phyloP scores from a whole-genome alignment of 2,329 filamentous ascomycete species.

The Clonostachys byssicola region DNA sequence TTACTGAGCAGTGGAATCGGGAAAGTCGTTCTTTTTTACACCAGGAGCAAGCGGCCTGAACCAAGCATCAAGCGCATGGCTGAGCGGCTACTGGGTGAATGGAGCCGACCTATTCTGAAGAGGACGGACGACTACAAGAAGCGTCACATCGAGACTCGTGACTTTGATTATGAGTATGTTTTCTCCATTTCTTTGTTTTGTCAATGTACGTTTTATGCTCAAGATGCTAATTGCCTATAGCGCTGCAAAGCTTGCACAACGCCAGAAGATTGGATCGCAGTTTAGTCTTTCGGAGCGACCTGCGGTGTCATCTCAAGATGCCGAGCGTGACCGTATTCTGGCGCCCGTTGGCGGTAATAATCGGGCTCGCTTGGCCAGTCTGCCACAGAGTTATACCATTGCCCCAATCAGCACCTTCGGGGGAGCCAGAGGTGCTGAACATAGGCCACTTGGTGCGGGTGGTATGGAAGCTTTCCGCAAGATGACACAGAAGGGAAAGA shows the following conservation, averaged over 20 bases:
- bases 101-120: conserved; percentile 92
- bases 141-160: conserved; percentile 60
- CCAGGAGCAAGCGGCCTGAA: conserved; percentile 88
- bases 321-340: conserved; percentile 54
- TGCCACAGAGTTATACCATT: conserved; percentile 55
- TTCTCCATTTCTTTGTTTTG: background rate
- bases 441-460: conserved; percentile 57
- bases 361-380: conserved; percentile 49
- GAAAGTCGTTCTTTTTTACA: conserved; percentile 96
- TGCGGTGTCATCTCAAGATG: conserved; percentile 34
- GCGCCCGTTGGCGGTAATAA: conserved; percentile 51
- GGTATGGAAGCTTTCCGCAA: conserved; percentile 62
- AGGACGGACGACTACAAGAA: conserved; percentile 94
- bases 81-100: conserved; percentile 87
- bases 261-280: conserved; percentile 40
- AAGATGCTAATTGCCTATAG: conserved; percentile 18
- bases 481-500: conserved; percentile 62
- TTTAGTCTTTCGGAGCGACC: conserved; percentile 47
- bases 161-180: conserved; percentile 60
- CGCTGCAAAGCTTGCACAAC: conserved; percentile 48
- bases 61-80: conserved; percentile 88
- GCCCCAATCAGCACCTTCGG: conserved; percentile 60
- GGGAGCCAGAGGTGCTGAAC: conserved; percentile 42
- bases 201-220: background rate
- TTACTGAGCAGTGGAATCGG: conserved; percentile 90